Percentiles rank a stretch among this genome's conserved stretches.
These are phyloP conservation scores for Penicillium sp. DNA, from an alignment of 2,329 filamentous ascomycete genomes.

Conservation along the genomic window DNA sequence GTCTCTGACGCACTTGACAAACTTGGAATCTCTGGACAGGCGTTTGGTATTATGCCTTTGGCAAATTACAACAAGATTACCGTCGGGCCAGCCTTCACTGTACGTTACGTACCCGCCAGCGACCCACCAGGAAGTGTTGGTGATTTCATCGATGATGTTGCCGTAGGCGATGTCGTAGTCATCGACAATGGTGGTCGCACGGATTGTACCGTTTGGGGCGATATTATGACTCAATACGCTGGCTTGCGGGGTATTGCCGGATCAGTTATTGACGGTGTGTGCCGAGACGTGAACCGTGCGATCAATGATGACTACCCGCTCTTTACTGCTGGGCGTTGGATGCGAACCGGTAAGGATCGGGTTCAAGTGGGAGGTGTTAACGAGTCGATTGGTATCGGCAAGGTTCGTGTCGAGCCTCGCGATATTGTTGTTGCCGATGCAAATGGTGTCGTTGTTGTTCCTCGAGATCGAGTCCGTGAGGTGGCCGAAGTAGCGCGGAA, in stretches of 20 bases:
- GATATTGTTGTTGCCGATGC: conserved; percentile 36
- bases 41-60: conserved; percentile 20
- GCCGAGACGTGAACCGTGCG: conserved; percentile 34
- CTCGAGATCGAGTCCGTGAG: conserved; percentile 17
- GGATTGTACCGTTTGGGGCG: conserved; percentile 40
- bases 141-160: conserved; percentile 37
- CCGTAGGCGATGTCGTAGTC: conserved; percentile 39
- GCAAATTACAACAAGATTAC: conserved; percentile 30
- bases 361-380: conserved; percentile 35
- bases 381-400: conserved; percentile 30
- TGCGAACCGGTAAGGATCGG: conserved; percentile 37
- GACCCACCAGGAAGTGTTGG: conserved; percentile 30
- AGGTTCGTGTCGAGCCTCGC: conserved; percentile 27
- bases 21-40: conserved; percentile 23
- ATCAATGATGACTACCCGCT: conserved; percentile 32
- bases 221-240: conserved; percentile 41
- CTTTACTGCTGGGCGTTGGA: conserved; percentile 36
- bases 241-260: conserved; percentile 33
- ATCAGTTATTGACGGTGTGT: conserved; percentile 37
- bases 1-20: conserved; percentile 27
- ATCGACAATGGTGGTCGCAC: conserved; percentile 38
- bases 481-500: conserved; percentile 14
- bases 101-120: conserved; percentile 30
- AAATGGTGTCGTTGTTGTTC: conserved; percentile 24
- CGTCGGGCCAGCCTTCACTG: conserved; percentile 36